A percentile compares a stretch with the other conserved stretches of the same genome.
phyloP scores from a whole-genome alignment of 495 filamentous ascomycete species.

The Aspergillus nidulans region DNA sequence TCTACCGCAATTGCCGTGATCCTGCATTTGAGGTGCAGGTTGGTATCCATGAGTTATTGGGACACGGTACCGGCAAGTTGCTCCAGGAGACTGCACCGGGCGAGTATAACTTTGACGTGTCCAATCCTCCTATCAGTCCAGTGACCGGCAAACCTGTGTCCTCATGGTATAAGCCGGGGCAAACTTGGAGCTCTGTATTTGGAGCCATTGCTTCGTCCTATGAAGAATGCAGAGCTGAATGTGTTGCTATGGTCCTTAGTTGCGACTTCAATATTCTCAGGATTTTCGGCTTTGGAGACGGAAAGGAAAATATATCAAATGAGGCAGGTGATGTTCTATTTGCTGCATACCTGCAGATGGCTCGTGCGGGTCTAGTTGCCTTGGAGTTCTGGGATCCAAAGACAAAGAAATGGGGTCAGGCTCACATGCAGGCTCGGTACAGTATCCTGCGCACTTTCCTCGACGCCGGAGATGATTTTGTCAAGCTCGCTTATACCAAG shows the following conservation, averaged over 20 bases:
- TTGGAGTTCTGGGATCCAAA: conserved; percentile 88
- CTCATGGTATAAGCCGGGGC: conserved; percentile 87
- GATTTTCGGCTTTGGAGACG: conserved; percentile 88
- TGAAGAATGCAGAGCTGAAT: conserved; percentile 80
- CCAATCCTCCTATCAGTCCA: conserved; percentile 76
- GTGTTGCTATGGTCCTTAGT: conserved; percentile 87
- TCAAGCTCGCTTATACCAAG: conserved; percentile 67
- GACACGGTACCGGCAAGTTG: conserved; percentile 93
- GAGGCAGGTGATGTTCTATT: conserved; percentile 85
- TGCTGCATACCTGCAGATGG: conserved; percentile 84
- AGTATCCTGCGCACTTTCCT: conserved; percentile 86
- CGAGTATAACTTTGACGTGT: conserved; percentile 78
- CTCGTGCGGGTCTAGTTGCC: conserved; percentile 75
- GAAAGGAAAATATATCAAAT: conserved; percentile 60
- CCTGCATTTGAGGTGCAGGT: conserved; percentile 92
- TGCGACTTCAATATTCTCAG: conserved; percentile 85
- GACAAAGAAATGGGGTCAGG: conserved; percentile 86
- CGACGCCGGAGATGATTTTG: conserved; percentile 75
- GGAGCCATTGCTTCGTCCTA: conserved; percentile 80
- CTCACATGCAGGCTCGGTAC: conserved; percentile 92
- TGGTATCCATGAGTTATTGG: conserved; percentile 90
- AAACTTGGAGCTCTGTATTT: conserved; percentile 93
- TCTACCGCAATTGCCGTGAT: conserved; percentile 79
- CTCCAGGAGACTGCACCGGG: conserved; percentile 82
- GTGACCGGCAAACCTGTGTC: conserved; percentile 69